A percentile compares a stretch with the other conserved stretches of the same genome.
phyloP scores from a whole-genome alignment of 176 grass and related monocot species.

The Aegilops speltoides region DNA sequence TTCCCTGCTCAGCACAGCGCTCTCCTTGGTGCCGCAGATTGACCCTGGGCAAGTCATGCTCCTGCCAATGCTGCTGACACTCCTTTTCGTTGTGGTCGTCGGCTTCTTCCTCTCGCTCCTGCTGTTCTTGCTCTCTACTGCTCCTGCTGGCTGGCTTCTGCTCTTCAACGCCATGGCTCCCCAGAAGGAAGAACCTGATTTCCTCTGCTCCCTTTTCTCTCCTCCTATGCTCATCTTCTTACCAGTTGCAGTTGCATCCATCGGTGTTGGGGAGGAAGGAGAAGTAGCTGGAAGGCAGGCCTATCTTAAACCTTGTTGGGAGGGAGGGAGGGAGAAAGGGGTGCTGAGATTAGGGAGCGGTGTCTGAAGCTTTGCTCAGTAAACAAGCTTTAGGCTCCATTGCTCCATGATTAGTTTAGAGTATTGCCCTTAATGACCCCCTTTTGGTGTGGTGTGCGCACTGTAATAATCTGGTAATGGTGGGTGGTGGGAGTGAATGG shows the following conservation, averaged over 20 bases:
- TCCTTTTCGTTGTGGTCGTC: slow-evolving; percentile 24
- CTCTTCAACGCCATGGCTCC: slow-evolving; percentile 31
- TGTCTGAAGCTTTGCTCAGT: slow-evolving; percentile 4
- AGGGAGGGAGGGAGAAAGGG: neutral
- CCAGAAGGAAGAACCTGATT: slow-evolving; percentile 15
- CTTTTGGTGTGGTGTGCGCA: neutral
- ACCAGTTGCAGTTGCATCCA: slow-evolving; percentile 36
- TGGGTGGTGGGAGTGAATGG: slow-evolving; percentile 33
- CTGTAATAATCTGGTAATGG: slow-evolving; percentile 6
- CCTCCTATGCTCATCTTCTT: slow-evolving; percentile 30
- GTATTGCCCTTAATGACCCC: slow-evolving; percentile 31
- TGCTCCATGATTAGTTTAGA: slow-evolving; percentile 47
- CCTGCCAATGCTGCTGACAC: slow-evolving; percentile 32
- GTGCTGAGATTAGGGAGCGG: neutral
- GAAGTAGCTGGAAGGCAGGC: slow-evolving; percentile 6
- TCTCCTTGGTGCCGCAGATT: slow-evolving; percentile 62
- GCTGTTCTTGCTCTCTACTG: neutral
- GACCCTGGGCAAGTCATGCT: slow-evolving; percentile 47
- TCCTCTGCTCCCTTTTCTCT: neutral
- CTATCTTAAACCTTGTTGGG: slow-evolving; percentile 20
- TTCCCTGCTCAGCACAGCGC: slow-evolving; percentile 25
- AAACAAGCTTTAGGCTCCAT: slow-evolving; percentile 36
- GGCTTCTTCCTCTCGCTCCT: neutral
- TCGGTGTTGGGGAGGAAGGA: slow-evolving; percentile 14
- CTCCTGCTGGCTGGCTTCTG: neutral